Percentiles rank a stretch among this genome's conserved stretches.
Evolutionary conservation across 257 asterid species (phyloP).

Genomic region (Primulina tabacum): DNA sequence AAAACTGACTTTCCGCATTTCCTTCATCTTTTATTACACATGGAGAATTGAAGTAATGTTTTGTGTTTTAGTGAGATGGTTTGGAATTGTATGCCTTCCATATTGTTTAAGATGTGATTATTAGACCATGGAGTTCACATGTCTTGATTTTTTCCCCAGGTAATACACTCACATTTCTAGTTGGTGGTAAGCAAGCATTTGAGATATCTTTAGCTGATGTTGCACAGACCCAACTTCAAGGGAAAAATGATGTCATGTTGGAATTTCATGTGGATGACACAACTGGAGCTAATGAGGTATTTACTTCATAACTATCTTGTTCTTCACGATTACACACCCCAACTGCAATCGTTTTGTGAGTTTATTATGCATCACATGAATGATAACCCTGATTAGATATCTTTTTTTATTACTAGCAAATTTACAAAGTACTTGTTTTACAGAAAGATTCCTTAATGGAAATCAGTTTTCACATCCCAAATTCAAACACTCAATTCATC

Average conservation of each 20-base stretch:
- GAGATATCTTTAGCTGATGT: slow-evolving; percentile 95
- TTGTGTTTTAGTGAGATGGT: slow-evolving; percentile 1
- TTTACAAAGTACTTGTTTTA: slow-evolving; percentile 13
- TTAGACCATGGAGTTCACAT: neutral
- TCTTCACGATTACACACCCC: neutral
- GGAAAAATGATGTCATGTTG: slow-evolving; percentile 89
- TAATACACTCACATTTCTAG: slow-evolving; percentile 74
- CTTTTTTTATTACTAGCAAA: neutral
- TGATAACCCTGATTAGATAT: neutral
- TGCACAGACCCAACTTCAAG: slow-evolving; percentile 96
- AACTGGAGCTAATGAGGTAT: slow-evolving; percentile 93
- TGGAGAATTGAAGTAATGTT: neutral
- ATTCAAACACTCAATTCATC: slow-evolving; percentile 84
- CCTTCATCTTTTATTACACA: neutral
- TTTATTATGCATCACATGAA: neutral
- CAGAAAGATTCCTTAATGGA: slow-evolving; percentile 99
- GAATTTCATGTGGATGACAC: slow-evolving; percentile 97
- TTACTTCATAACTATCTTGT: neutral
- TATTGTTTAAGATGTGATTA: slow-evolving; percentile 1
- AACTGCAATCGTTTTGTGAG: neutral
- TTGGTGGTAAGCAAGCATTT: slow-evolving; percentile 84
- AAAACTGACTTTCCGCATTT: neutral
- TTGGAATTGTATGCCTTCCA: neutral
- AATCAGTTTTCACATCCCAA: slow-evolving; percentile 89
- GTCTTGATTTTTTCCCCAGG: slow-evolving; percentile 40